phyloP scores from a whole-genome alignment of 805 yeast genomes.

The Candida pini region DNA sequence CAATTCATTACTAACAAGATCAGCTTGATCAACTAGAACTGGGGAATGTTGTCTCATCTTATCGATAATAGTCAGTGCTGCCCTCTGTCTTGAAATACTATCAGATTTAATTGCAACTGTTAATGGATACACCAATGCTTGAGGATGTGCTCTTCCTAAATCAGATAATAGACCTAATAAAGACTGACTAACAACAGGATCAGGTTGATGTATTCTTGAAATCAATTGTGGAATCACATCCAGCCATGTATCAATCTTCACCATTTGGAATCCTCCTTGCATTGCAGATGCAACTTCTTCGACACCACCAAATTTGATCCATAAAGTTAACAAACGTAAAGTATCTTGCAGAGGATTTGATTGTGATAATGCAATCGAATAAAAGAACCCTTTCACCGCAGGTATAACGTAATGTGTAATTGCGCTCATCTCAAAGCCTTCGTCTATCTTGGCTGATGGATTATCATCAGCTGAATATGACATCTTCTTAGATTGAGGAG shows the following conservation, averaged over 20 bases:
- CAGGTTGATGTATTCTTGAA: constrained; percentile 94
- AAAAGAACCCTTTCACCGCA: constrained; percentile 93
- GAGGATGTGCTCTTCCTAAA: constrained; percentile 93
- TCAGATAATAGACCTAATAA: constrained; percentile 77
- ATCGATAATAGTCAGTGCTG: constrained; percentile 87
- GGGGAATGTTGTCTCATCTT: constrained; percentile 90
- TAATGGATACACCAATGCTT: constrained; percentile 89
- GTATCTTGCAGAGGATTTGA: constrained; percentile 92
- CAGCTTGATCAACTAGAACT: constrained; percentile 82
- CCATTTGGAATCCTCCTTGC: constrained; percentile 84
- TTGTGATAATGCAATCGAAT: constrained; percentile 81
- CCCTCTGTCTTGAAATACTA: constrained; percentile 80
- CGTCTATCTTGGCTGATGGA: constrained; percentile 9
- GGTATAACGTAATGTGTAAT: constrained; percentile 90
- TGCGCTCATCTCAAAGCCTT: constrained; percentile 41
- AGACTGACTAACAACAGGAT: constrained; percentile 74
- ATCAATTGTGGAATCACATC: constrained; percentile 94
- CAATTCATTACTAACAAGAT: constrained; percentile 86
- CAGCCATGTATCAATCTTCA: constrained; percentile 88
- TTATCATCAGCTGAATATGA: constrained; percentile 9
- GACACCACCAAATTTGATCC: constrained; percentile 96
- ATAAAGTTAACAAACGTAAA: constrained; percentile 77
- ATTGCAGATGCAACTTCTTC: constrained; percentile 88
- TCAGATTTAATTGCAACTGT: constrained; percentile 96
- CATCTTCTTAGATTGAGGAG: constrained; percentile 37